phyloP scores from a whole-genome alignment of 2,329 filamentous ascomycete genomes.

The Capronia coronata region DNA sequence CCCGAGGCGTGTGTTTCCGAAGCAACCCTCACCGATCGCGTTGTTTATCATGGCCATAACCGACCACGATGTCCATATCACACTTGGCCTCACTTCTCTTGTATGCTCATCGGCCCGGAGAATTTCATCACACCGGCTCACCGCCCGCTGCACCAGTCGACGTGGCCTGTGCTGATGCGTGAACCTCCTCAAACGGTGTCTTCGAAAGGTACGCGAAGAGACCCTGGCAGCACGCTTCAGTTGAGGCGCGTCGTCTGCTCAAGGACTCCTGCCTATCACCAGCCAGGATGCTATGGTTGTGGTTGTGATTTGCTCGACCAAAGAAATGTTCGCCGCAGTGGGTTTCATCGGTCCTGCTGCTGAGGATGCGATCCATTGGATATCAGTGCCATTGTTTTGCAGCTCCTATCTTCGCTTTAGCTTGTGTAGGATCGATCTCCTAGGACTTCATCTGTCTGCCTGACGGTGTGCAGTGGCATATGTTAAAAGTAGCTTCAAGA shows the following conservation, averaged over 20 bases:
- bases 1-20: slow-evolving; percentile 14
- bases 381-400: slow-evolving; percentile 16
- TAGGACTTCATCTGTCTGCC: no score
- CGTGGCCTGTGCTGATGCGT: slow-evolving; percentile 17
- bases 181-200: slow-evolving; percentile 1
- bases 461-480: no score
- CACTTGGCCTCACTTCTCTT: background rate
- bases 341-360: slow-evolving; percentile 12
- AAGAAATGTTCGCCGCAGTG: slow-evolving; percentile 5
- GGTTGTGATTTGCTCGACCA: slow-evolving; percentile 16
- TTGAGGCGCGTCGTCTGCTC: slow-evolving; percentile 17
- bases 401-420: slow-evolving; percentile 2
- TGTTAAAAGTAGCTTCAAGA: no score
- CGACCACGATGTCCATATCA: slow-evolving; percentile 5
- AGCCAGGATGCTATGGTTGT: slow-evolving; percentile 2
- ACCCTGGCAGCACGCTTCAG: background rate
- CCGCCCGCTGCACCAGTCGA: slow-evolving; percentile 14
- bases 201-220: background rate
- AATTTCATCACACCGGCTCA: slow-evolving; percentile 17
- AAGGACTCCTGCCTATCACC: slow-evolving; percentile 20
- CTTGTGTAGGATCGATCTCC: background rate
- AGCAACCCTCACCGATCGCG: slow-evolving; percentile 17
- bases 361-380: slow-evolving; percentile 16
- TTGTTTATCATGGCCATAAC: slow-evolving; percentile 17
- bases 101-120: background rate